Conservation (phyloP, 2,329 filamentous ascomycete species). For the Diaporthe ampelina region DNA sequence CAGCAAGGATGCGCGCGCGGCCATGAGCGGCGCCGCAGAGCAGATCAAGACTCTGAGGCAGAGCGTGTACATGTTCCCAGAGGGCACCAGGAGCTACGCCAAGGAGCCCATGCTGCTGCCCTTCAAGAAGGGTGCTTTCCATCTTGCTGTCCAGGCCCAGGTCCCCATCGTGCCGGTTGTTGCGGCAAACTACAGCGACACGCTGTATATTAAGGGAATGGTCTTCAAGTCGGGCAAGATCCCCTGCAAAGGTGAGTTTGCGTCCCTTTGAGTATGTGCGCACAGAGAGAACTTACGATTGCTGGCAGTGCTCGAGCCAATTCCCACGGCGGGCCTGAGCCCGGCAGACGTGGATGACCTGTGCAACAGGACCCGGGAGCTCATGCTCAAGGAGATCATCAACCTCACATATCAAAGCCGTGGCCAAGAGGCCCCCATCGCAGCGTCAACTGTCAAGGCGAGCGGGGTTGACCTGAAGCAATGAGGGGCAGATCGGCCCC, state of each 20-base stretch:
- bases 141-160: constrained; percentile 92
- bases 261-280: neutral
- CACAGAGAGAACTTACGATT: neutral
- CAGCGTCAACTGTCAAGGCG: constrained; percentile 39
- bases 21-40: constrained; percentile 85
- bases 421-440: constrained; percentile 49
- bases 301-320: constrained; percentile 80
- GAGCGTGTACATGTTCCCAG: constrained; percentile 89
- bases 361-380: constrained; percentile 75
- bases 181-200: constrained; percentile 82
- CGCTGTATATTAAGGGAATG: constrained; percentile 74
- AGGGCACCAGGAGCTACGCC: constrained; percentile 93
- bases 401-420: constrained; percentile 66
- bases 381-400: constrained; percentile 80
- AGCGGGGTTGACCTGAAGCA: constrained; percentile 42
- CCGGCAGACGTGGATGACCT: constrained; percentile 83
- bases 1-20: constrained; percentile 82
- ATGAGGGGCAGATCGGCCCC: constrained; percentile 24
- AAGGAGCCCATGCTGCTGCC: constrained; percentile 85
- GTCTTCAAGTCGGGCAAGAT: constrained; percentile 79
- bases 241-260: constrained; percentile 77
- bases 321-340: constrained; percentile 80
- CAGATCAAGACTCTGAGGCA: constrained; percentile 82
- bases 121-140: constrained; percentile 99
- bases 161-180: constrained; percentile 93